Evolutionary conservation across 176 grass and related monocot genomes (phyloP).

Genomic region (Microstegium vimineum): DNA sequence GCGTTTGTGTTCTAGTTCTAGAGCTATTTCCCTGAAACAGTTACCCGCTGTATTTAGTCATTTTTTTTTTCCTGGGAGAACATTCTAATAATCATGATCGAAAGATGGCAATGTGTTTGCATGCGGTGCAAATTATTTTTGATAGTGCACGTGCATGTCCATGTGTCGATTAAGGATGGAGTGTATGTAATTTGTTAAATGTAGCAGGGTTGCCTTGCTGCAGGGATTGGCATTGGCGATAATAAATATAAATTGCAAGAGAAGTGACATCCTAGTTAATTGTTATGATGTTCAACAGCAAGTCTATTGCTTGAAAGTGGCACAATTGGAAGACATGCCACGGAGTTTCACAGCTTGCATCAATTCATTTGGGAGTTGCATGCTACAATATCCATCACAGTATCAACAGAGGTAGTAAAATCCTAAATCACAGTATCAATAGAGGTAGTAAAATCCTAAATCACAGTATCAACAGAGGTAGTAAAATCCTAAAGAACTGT

Average conservation of each 20-base stretch:
- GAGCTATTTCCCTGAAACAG: not conserved
- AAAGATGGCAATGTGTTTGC: not conserved
- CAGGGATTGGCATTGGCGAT: not conserved
- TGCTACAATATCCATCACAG: too few species aligned
- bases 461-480: too few species aligned
- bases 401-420: too few species aligned
- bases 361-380: too few species aligned
- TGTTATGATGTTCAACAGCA: too few species aligned
- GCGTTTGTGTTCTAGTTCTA: not conserved
- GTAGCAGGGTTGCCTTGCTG: not conserved
- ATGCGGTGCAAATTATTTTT: not conserved
- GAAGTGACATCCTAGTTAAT: not conserved
- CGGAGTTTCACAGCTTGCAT: too few species aligned
- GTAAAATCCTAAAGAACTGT: too few species aligned
- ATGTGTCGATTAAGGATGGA: not conserved
- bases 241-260: not conserved
- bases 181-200: not conserved
- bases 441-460: too few species aligned
- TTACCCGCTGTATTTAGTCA: not conserved
- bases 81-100: not conserved
- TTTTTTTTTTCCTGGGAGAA: not conserved
- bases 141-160: not conserved
- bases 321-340: too few species aligned
- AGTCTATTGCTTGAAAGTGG: too few species aligned
- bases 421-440: too few species aligned